Conservation (phyloP, 306 rosid genomes). For the Amphicarpaea edgeworthii region DNA sequence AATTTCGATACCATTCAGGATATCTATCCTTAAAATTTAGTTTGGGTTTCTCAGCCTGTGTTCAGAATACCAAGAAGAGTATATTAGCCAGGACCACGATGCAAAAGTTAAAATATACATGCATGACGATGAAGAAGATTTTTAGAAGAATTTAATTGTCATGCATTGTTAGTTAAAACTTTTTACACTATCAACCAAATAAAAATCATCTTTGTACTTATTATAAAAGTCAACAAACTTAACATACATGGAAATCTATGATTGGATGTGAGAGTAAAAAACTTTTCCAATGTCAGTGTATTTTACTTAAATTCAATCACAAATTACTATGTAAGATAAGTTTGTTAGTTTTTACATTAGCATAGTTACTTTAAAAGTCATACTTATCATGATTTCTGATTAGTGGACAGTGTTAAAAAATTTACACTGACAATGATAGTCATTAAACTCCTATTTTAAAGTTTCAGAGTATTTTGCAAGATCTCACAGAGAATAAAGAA, state of each 20-base stretch:
- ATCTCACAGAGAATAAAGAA: constrained; percentile 5
- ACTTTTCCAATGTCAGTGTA: not conserved
- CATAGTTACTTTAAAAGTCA: not conserved
- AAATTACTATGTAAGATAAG: not conserved
- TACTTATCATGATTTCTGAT: not conserved
- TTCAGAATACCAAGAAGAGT: constrained; percentile 41
- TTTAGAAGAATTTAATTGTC: constrained; percentile 18
- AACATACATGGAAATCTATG: not conserved
- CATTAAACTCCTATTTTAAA: not conserved
- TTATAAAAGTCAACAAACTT: not conserved
- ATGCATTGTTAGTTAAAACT: not conserved
- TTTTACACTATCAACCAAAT: not conserved
- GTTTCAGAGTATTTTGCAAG: not conserved
- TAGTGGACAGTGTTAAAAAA: not conserved
- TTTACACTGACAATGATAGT: not conserved
- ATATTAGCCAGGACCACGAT: constrained; percentile 14
- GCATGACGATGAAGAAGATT: constrained; percentile 4
- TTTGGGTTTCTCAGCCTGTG: constrained; percentile 79
- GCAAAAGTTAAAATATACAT: not conserved
- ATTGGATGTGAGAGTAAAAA: not conserved
- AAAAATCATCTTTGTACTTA: not conserved
- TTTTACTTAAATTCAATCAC: not conserved
- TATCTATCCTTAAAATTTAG: constrained; percentile 78
- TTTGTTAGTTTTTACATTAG: not conserved
- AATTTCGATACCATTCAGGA: constrained; percentile 69